phyloP scores from a whole-genome alignment of 148 eudicot species.

The Camellia granthamiana region DNA sequence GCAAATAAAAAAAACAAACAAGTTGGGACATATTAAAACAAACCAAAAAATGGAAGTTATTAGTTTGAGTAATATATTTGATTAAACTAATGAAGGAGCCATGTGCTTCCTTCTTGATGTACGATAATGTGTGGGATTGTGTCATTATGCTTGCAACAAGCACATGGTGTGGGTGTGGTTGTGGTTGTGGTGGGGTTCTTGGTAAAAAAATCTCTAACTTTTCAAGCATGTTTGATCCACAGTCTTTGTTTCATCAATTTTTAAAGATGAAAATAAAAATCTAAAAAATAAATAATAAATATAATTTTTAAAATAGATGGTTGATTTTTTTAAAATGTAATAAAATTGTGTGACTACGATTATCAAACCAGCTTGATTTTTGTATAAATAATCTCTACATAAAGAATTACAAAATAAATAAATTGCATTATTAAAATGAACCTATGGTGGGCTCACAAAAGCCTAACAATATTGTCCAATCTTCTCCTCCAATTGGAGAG shows the following conservation, averaged over 20 bases:
- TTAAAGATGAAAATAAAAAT: conserved; percentile 6
- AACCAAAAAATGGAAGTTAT: not conserved
- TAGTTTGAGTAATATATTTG: not conserved
- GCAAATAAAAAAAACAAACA: not conserved
- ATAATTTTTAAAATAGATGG: too few species aligned
- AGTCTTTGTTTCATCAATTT: conserved; percentile 25
- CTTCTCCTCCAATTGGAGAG: too few species aligned
- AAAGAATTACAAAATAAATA: too few species aligned
- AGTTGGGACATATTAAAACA: not conserved
- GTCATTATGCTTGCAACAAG: conserved; percentile 32
- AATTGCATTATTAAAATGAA: too few species aligned
- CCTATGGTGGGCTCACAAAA: too few species aligned
- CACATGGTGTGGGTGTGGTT: conserved; percentile 42
- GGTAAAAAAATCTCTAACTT: conserved; percentile 20
- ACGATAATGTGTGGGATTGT: conserved; percentile 17
- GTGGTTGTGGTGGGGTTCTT: conserved; percentile 34
- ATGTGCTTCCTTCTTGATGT: conserved; percentile 24
- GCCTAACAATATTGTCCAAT: too few species aligned
- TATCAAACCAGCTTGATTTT: too few species aligned
- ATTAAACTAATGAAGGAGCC: conserved; percentile 21
- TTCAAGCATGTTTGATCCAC: conserved; percentile 36
- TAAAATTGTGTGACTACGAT: not conserved
- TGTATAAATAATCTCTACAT: too few species aligned
- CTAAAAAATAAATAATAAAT: not conserved
- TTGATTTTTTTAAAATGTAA: too few species aligned